Evolutionary conservation across 352 stramenopile species (phyloP), one percentile per base, ranked within the genome.

Genomic region (Thalassiosira allenii): DNA sequence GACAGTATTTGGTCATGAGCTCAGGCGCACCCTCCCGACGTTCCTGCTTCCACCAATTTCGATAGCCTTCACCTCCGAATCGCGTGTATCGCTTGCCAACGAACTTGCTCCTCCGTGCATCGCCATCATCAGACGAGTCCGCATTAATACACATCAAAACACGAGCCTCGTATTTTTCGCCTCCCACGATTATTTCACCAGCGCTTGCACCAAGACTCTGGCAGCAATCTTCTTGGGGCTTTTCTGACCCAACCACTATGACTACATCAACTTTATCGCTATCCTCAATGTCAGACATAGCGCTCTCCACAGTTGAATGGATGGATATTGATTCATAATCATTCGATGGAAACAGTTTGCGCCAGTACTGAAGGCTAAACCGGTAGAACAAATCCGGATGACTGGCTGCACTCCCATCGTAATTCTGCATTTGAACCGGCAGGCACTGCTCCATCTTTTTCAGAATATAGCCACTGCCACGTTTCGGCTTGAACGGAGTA

Each of bases 401-500:
- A 58, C 41, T 22, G 30, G 22, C 12, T 37, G n/a, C n/a, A 44
- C 29, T 20, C 23, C 32, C 58, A 56, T 59, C 3, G 37, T 30
- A 43, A 17, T 33, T n/a, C 37, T 14, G 14, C 40, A 64, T 57
- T n/a, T 49, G 11, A 23, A 20, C 1, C 22, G 70, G 67, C 37
- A 68, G 43, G 29, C 20, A 68, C 2, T 49, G 37, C 29, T 76
- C 58, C 17, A 76, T 34, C 20, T 23, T 30, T 6, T 54, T 30
- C 32, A 63, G 22, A 27, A 79, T 47, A 5, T 32, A 54, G 32
- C 54, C 66, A 14, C 37, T 52, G 9, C n/a, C 43, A 3, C 27
- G 20, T 1, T 40, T 49, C 6, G 14, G 17, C 32, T 75, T 70
- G 32, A 81, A 81, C 12, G 72, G 72, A 20, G 51, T 52, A 12